Evolutionary conservation across 176 grass and related monocot species (phyloP).

Genomic region (Aegilops umbellulata): DNA sequence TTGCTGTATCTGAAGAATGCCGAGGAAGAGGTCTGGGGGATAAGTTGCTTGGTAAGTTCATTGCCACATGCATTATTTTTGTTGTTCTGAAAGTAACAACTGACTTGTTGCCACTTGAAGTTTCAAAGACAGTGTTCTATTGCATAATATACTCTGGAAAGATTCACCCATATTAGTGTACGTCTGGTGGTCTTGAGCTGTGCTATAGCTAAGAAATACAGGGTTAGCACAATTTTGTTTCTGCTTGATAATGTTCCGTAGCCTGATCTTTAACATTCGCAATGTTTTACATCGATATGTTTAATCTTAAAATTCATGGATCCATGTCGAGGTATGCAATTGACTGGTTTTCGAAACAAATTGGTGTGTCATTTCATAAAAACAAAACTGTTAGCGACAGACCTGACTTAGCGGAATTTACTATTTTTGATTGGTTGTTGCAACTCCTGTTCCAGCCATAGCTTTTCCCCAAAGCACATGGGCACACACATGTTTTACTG

Average conservation of each 20-base stretch:
- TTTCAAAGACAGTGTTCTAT: neutral
- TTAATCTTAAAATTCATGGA: neutral
- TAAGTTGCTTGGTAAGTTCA: conserved; percentile 81
- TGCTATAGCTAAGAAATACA: neutral
- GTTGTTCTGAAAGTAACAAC: neutral
- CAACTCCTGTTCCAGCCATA: neutral
- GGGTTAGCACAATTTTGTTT: neutral
- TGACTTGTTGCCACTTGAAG: neutral
- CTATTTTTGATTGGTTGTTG: neutral
- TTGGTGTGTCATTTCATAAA: neutral
- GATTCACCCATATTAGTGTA: neutral
- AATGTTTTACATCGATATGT: neutral
- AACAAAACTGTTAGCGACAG: neutral
- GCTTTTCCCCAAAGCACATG: neutral
- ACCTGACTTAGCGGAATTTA: neutral
- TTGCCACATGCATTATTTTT: neutral
- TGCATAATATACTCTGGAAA: neutral
- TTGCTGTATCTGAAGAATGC: conserved; percentile 93
- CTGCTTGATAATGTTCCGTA: neutral
- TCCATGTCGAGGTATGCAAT: neutral
- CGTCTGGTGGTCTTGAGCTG: neutral
- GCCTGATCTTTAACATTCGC: neutral
- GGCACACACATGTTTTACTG: neutral
- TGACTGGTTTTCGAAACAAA: neutral
- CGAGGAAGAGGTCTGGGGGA: conserved; percentile 82